A percentile compares a stretch with the other conserved stretches of the same genome.
These are phyloP conservation scores for Phaeotremella fagi DNA, from an alignment of 768 basidiomycete genomes.

Conservation along the genomic window DNA sequence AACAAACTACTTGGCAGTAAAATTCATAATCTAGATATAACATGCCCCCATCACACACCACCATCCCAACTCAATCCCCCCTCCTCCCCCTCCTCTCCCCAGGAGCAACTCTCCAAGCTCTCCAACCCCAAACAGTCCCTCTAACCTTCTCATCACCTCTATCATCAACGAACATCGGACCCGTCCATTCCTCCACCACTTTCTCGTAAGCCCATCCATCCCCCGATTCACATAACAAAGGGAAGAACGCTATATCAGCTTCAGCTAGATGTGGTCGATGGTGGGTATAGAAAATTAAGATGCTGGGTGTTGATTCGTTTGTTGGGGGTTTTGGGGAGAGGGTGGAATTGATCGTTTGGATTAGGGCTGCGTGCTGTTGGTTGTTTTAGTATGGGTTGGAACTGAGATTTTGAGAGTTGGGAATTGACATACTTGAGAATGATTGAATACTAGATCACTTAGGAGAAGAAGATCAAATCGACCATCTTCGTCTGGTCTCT, in stretches of 20 bases:
- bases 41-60: too few relatives aligned
- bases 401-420: background rate
- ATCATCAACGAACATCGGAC: slow-evolving; percentile 88
- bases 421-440: slow-evolving; percentile 64
- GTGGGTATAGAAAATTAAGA: slow-evolving; percentile 84
- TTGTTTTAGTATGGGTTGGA: slow-evolving; percentile 13
- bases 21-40: background rate
- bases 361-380: slow-evolving; percentile 69
- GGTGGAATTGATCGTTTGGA: slow-evolving; percentile 63
- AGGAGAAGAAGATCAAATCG: slow-evolving; percentile 76
- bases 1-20: too few relatives aligned
- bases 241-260: slow-evolving; percentile 77
- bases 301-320: slow-evolving; percentile 43
- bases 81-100: slow-evolving; percentile 21
- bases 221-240: slow-evolving; percentile 52
- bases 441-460: slow-evolving; percentile 91
- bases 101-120: slow-evolving; percentile 48
- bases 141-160: slow-evolving; percentile 70
- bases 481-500: background rate
- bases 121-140: slow-evolving; percentile 82
- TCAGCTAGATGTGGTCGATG: slow-evolving; percentile 79
- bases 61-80: too few relatives aligned
- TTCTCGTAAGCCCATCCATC: slow-evolving; percentile 70
- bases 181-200: slow-evolving; percentile 61
- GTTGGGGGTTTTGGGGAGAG: slow-evolving; percentile 19